Evolutionary conservation across 2,329 filamentous ascomycete genomes (phyloP), one percentile per base, ranked within the genome.

Genomic region (Coleophoma cylindrospora): DNA sequence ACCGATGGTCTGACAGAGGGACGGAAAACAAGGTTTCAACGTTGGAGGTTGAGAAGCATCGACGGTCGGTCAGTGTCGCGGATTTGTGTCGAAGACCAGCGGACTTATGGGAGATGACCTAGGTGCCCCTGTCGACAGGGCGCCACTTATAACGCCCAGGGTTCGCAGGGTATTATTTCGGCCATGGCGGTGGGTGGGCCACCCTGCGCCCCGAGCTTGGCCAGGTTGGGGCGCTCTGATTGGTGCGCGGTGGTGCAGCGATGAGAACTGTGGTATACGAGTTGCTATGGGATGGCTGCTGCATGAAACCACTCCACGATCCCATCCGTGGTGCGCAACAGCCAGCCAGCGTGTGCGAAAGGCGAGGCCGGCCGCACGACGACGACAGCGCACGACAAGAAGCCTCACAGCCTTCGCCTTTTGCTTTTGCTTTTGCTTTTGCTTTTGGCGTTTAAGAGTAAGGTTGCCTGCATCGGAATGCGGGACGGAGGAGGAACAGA

Each of bases 1-100:
- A 9, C 13, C 7, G 15, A 17, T 17, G 15, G 12, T 38, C 36
- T 38, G 11, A 17, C 5, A 38, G 36, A 14, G 13, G 14, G 36
- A 38, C 2, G 36, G 7, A 13, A 38, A 38, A 38, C 13, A 38
- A 38, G 36, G 15, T 27, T 44, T 27, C 17, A 32, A 21, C n/a
- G 9, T 27, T 21, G 22, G 19, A 15, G 17, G 41, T 22, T n/a
- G 22, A 41, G 38, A 17, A 21, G 41, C 15, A 19, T 44, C 32
- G 41, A 44, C 41, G 19, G 41, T 27, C 41, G 19, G 41, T 27
- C 19, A 13, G 27, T 44, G 41, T 44, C 41, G 41, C 41, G 41
- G 41, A 44, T 44, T 27, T 44, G 41, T 44, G 41, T 44, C 41
- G 41, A 44, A 44, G 41, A 44, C 19, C 15, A 38, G 36, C n/a